These are phyloP conservation scores for Teratosphaeria zuluensis DNA, from an alignment of 2,329 filamentous ascomycete species.

Conservation along the genomic window DNA sequence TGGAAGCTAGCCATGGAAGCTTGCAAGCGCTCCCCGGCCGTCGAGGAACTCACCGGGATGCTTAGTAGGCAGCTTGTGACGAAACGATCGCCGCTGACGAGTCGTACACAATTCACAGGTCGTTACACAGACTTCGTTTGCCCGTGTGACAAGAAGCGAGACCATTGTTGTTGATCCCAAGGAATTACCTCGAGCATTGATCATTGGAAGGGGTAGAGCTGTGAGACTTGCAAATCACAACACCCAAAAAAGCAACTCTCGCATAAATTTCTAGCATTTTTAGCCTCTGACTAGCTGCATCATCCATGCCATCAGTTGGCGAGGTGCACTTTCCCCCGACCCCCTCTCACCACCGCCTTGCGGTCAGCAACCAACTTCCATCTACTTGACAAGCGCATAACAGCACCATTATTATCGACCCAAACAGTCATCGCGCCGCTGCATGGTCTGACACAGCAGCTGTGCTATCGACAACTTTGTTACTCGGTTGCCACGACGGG, in stretches of 20 bases:
- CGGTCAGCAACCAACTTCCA: neutral
- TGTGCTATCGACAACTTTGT: neutral
- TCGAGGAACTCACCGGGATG: neutral
- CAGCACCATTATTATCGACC: neutral
- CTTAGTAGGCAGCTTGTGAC: neutral
- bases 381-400: neutral
- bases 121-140: neutral
- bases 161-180: too few relatives aligned
- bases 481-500: neutral
- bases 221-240: neutral
- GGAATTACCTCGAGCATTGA: neutral
- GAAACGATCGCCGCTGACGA: neutral
- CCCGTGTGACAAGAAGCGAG: neutral
- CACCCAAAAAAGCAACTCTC: neutral
- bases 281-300: neutral
- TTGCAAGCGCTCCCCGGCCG: neutral
- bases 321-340: neutral
- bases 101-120: neutral
- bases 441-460: neutral
- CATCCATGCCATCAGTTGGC: neutral
- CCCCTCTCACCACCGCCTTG: neutral
- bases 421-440: neutral
- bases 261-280: neutral
- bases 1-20: neutral
- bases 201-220: neutral